phyloP scores from a whole-genome alignment of 1,284 basidiomycete genomes.

The Sparassis latifolia region DNA sequence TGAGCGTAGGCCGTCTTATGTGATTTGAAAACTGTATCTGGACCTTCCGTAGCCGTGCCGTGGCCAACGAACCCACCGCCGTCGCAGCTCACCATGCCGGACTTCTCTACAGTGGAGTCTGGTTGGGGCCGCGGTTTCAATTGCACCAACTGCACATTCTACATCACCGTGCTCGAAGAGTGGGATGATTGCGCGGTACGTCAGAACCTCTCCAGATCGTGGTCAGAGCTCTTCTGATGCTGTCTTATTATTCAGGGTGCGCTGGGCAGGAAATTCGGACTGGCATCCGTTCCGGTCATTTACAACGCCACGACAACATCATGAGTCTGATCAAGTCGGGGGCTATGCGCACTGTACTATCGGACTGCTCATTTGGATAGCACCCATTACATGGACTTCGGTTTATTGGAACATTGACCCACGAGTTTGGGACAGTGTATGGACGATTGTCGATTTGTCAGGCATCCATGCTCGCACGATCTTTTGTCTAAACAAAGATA shows the following conservation, averaged over 20 bases:
- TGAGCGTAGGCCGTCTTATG: slow-evolving; percentile 9
- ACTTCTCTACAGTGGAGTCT: slow-evolving; percentile 36
- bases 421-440: no score
- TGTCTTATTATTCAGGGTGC: slow-evolving; percentile 17
- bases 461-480: no score
- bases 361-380: no score
- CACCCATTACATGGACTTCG: no score
- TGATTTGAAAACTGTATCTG: slow-evolving; percentile 5
- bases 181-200: slow-evolving; percentile 33
- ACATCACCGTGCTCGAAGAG: slow-evolving; percentile 40
- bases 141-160: slow-evolving; percentile 29
- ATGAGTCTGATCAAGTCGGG: neutral
- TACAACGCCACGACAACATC: slow-evolving; percentile 24
- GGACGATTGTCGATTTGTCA: no score
- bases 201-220: neutral
- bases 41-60: slow-evolving; percentile 23
- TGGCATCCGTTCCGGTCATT: slow-evolving; percentile 21
- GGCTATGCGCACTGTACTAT: no score
- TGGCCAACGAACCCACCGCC: slow-evolving; percentile 36
- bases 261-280: slow-evolving; percentile 21
- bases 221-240: neutral
- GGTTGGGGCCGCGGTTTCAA: slow-evolving; percentile 33
- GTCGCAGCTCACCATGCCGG: slow-evolving; percentile 38
- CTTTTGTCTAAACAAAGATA: no score
- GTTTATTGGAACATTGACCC: no score